A percentile compares a stretch with the other conserved stretches of the same genome.
Evolutionary conservation across 345 rosid species (phyloP).

Genomic region (Ceriops tagal): DNA sequence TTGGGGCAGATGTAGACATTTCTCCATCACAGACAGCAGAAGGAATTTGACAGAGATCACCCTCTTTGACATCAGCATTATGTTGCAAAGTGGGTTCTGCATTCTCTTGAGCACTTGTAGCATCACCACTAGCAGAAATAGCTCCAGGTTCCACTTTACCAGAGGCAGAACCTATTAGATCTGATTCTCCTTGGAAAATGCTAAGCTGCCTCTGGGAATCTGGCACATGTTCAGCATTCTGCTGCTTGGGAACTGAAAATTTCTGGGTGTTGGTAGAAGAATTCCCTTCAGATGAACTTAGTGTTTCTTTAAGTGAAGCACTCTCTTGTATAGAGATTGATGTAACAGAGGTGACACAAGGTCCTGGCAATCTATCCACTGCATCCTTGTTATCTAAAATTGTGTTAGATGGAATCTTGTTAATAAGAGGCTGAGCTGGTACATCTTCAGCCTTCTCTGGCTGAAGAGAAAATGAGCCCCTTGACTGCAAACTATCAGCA

Average conservation of each 20-base stretch:
- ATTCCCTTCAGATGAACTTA: slow-evolving; percentile 21
- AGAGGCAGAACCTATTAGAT: slow-evolving; percentile 32
- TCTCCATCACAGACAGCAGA: slow-evolving; percentile 24
- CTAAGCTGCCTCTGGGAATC: slow-evolving; percentile 28
- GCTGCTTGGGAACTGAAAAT: slow-evolving; percentile 29
- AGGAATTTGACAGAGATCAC: slow-evolving; percentile 17
- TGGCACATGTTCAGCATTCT: slow-evolving; percentile 39
- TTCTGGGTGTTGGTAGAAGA: slow-evolving; percentile 30
- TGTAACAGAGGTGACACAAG: slow-evolving; percentile 22
- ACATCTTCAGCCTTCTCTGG: slow-evolving; percentile 36
- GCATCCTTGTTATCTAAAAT: slow-evolving; percentile 23
- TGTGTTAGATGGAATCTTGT: slow-evolving; percentile 20
- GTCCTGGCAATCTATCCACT: slow-evolving; percentile 38
- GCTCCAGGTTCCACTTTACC: slow-evolving; percentile 37
- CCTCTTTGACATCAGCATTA: slow-evolving; percentile 38
- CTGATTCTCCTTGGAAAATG: slow-evolving; percentile 22
- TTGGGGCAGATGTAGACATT: slow-evolving; percentile 30
- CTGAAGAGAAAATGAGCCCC: slow-evolving; percentile 34
- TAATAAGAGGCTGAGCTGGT: slow-evolving; percentile 30
- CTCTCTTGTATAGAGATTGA: slow-evolving; percentile 45
- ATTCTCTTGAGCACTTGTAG: slow-evolving; percentile 28
- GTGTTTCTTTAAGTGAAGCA: slow-evolving; percentile 31
- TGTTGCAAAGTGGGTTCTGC: slow-evolving; percentile 27
- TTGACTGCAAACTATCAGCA: slow-evolving; percentile 31
- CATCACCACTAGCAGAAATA: slow-evolving; percentile 36